Evolutionary conservation across 2,329 filamentous ascomycete genomes (phyloP), one percentile per base, ranked within the genome.

Genomic region (Botrytis byssoidea): DNA sequence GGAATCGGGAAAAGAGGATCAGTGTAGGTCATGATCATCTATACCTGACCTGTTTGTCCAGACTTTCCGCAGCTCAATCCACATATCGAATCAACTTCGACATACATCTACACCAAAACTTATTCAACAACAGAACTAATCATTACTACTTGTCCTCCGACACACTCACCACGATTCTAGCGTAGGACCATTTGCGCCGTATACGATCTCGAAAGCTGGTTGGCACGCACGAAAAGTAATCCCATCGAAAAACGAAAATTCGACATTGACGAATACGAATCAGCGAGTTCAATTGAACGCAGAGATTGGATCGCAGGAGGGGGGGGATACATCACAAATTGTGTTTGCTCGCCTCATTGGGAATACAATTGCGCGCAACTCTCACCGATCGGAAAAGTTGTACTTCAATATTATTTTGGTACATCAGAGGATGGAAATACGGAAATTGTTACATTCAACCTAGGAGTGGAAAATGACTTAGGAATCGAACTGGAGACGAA

Each of bases 171-270:
- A 22, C 32, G 35, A 68, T 57, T 57, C 10, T 22, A 55, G 48
- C 20, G 65, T 68, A 42, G 48, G 65, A 40, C 65, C 25, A 51
- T 32, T 55, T 68, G 65, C 46, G 65, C 65, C 16, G 57, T 57
- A 68, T 57, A 55, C 25, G 35, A 68, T 68, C 35, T 57, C 35
- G 25, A 55, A 57, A 40, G 46, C 35, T 40, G 48, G 65, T 68
- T 68, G 48, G 65, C 65, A 68, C 35, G 48, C 65, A 57, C 65
- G 65, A 68, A 68, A 68, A 68, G 46, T 22, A 55, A 68, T 68
- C 9, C 4, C 12, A 35, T 67, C 32, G 22, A 37, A n/a, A n/a
- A 51, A 42, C 64, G 66, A 68, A 42, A 55, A 55, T 22, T 29
- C 25, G 35, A 7, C 48, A 55, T 68, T 68, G 65, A 14, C 65